Conservation (phyloP, 345 rosid genomes). For the Adansonia digitata region DNA sequence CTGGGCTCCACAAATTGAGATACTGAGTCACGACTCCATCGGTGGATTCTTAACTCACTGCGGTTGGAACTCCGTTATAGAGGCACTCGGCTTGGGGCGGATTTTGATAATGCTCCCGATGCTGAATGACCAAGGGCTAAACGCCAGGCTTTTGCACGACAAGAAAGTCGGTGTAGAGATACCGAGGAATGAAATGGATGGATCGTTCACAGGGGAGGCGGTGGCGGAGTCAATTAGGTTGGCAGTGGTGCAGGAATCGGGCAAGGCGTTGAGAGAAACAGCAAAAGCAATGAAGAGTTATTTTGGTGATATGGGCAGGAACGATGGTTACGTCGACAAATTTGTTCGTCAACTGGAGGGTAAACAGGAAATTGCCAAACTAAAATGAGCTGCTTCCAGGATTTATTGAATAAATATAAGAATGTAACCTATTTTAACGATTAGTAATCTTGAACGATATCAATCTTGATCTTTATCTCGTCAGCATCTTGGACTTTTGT, state of each 20-base stretch:
- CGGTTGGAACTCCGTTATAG: slow-evolving; percentile 38
- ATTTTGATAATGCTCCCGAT: slow-evolving; percentile 33
- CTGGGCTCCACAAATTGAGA: slow-evolving; percentile 32
- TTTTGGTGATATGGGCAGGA: slow-evolving; percentile 10
- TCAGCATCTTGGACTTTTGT: too few species aligned
- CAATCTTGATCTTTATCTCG: neutral
- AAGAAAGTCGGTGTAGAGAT: slow-evolving; percentile 38
- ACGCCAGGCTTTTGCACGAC: slow-evolving; percentile 30
- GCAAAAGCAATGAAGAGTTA: slow-evolving; percentile 21
- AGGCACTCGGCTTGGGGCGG: slow-evolving; percentile 30
- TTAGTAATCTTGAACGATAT: neutral
- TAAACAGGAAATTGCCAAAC: neutral
- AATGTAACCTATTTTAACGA: neutral
- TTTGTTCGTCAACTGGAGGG: neutral
- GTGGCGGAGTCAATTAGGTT: slow-evolving; percentile 37
- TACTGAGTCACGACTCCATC: slow-evolving; percentile 29
- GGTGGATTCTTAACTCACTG: slow-evolving; percentile 42
- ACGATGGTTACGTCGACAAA: neutral
- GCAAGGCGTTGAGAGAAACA: slow-evolving; percentile 19
- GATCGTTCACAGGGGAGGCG: slow-evolving; percentile 29
- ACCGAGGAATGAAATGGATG: slow-evolving; percentile 30
- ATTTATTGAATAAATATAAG: neutral
- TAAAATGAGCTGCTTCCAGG: neutral
- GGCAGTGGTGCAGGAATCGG: slow-evolving; percentile 28
- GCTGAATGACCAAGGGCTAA: slow-evolving; percentile 41